Evolutionary conservation across 345 rosid genomes (phyloP), one percentile per base, ranked within the genome.

Genomic region (Acer campestre): DNA sequence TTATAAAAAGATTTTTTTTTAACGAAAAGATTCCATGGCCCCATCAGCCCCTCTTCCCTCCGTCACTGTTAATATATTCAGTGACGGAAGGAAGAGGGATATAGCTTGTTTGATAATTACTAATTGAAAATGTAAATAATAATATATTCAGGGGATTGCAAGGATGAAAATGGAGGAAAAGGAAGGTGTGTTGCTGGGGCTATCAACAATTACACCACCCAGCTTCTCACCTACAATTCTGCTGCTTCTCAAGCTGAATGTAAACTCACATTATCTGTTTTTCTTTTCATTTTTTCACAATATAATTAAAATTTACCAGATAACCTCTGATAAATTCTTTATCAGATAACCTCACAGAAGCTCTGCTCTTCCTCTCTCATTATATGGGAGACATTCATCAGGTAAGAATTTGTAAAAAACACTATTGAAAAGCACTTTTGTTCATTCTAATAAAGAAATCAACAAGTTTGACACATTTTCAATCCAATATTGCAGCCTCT

Each of bases 351-450:
- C 93, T 92, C 75, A 93, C 98, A 4, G 94, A 93, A 82, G 93
- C 98, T n/a, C 88, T 95, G 44, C 91, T 93, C 74, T 95, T 93
- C 78, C 87, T 93, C 35, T 89, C 96, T 56, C 98, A 95, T 88
- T 90, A 92, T 77, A 75, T 92, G 83, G 98, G 98, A 56, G 98
- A 95, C 79, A 89, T 93, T 73, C 99, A 95, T 82, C 98, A 93
- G 94, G 96, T 90, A 84, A 27, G 25, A 1, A 16, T 58, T 58
- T 18, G 22, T 16, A 4, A 10, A 56, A 7, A 40, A 1, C 44
- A 6, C 44, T 40, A 40, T 40, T 40, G 46, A 42, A 42, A 42
- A 42, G 11, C 46, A 42, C 46, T 42, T 8, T 35, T 4, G 38
- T 35, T 35, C 38, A 4, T 35, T 4, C 6, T 35, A 6, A 35